Percentiles rank a stretch among this genome's conserved stretches.
Evolutionary conservation across 768 basidiomycete species (phyloP).

Genomic region (Leccinum subgranulosum): DNA sequence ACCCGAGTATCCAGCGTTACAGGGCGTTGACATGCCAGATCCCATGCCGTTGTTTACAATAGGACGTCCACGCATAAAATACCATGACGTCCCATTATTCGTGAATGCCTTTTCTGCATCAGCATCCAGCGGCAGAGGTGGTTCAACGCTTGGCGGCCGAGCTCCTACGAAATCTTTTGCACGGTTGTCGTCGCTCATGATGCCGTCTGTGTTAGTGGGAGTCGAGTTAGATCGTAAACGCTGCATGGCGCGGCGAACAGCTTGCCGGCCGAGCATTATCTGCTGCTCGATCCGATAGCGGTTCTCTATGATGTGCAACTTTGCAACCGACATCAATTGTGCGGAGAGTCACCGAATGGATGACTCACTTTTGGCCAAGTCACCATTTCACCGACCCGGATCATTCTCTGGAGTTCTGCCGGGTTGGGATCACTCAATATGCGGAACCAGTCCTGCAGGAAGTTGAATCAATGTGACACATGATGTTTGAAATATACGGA

Average conservation of each 20-base stretch:
- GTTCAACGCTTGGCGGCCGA: slow-evolving; percentile 36
- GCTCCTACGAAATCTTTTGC: slow-evolving; percentile 26
- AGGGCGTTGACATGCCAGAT: slow-evolving; percentile 35
- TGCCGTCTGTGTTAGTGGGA: slow-evolving; percentile 21
- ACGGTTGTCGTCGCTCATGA: slow-evolving; percentile 20
- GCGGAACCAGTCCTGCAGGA: slow-evolving; percentile 70
- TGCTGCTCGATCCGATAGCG: slow-evolving; percentile 82
- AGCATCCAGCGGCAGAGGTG: slow-evolving; percentile 70
- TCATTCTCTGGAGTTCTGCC: slow-evolving; percentile 79
- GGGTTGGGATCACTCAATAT: slow-evolving; percentile 84
- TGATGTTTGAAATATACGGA: slow-evolving; percentile 29
- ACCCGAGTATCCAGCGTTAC: slow-evolving; percentile 24
- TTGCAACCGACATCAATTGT: slow-evolving; percentile 8
- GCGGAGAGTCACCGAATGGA: not conserved
- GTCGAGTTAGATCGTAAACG: slow-evolving; percentile 25
- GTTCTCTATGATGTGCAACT: slow-evolving; percentile 95
- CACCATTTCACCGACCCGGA: slow-evolving; percentile 80
- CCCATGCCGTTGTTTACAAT: slow-evolving; percentile 20
- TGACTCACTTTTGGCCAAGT: slow-evolving; percentile 91
- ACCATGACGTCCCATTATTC: slow-evolving; percentile 48
- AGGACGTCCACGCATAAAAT: slow-evolving; percentile 49
- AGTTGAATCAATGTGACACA: not conserved
- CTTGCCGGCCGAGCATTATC: slow-evolving; percentile 74
- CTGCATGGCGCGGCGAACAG: slow-evolving; percentile 57
- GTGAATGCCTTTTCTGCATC: slow-evolving; percentile 74